Evolutionary conservation across 495 filamentous ascomycete genomes (phyloP), one percentile per base, ranked within the genome.

Genomic region (Hypoxylon intermedium): DNA sequence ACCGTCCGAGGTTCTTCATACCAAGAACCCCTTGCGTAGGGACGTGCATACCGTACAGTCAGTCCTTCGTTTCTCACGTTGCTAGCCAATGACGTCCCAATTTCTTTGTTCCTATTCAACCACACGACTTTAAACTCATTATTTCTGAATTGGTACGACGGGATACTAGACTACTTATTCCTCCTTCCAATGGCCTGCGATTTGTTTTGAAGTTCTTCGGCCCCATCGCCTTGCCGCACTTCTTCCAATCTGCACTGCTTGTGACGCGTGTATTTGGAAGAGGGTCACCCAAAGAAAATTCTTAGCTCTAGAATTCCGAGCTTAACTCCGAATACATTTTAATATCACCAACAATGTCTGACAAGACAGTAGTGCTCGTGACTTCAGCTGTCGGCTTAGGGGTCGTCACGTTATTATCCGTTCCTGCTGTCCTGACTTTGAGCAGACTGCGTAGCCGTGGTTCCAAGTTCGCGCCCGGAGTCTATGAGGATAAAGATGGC

Each of bases 401-500:
- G 1, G 19, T 73, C 11, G 67, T 76, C 41, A 67, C 67, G n/a
- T 51, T 75, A 24, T 69, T 68, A 50, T 74, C 79, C 6, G 21
- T 74, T 38, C 77, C 77, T 13, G 72, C 77, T 3, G 47, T 65
- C 11, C 48, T 72, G 30, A 65, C 65, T 48, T 46, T 75, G 16
- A 43, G 64, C 15, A 41, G 55, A 18, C 69, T 76, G 16, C 60
- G 61, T 40, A 70, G 55, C 15, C 70, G 68, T 51, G 68, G 66
- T 21, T 60, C 63, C 7, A 75, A 68, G 47, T 41, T 33, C 38
- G 13, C 55, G 19, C 65, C 68, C 30, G 72, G 75, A 1, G 56
- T 76, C 4, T 89, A 89, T 56, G 75, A 85, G 67, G 87, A 89
- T 68, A 74, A 78, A 59, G 87, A 89, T 70, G 87, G 87, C 49